A percentile compares a stretch with the other conserved stretches of the same genome.
phyloP scores from a whole-genome alignment of 139 green algal species.

The Ettlia oleoabundans region DNA sequence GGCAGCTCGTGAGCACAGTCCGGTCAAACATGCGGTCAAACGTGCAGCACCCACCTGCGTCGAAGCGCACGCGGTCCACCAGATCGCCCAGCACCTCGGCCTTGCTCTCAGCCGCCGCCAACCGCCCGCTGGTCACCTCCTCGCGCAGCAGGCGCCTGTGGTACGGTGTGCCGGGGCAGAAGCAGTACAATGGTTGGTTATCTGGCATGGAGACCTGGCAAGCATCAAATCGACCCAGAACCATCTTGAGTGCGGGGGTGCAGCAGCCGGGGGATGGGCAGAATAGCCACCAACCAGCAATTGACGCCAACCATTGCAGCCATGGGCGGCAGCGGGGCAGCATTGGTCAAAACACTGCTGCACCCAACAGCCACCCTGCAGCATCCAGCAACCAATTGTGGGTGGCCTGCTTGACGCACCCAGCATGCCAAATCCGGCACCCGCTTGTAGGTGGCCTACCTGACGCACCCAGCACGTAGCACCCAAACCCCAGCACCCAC shows the following conservation, averaged over 20 bases:
- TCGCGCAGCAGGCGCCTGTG: slow-evolving; percentile 83
- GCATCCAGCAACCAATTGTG: neutral
- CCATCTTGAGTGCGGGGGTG: no score
- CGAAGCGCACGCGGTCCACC: slow-evolving; percentile 63
- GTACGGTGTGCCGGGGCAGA: neutral
- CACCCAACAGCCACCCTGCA: neutral
- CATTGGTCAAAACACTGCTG: no score
- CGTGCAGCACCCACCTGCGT: neutral
- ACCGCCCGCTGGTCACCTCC: slow-evolving; percentile 65
- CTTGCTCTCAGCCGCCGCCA: slow-evolving; percentile 62
- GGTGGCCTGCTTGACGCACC: no score
- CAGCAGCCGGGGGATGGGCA: no score
- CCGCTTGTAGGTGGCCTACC: slow-evolving; percentile 40
- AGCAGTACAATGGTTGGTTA: no score
- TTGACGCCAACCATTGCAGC: no score
- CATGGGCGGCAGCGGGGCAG: no score
- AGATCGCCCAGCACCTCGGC: slow-evolving; percentile 79
- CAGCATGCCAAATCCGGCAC: neutral
- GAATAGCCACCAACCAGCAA: no score
- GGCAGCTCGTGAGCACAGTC: no score
- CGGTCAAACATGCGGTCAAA: no score
- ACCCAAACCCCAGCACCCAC: neutral
- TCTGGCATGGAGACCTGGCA: no score
- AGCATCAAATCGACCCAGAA: no score
- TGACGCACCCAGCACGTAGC: slow-evolving; percentile 33